phyloP scores from a whole-genome alignment of 805 yeast species.

The Metschnikowia kofuensis region DNA sequence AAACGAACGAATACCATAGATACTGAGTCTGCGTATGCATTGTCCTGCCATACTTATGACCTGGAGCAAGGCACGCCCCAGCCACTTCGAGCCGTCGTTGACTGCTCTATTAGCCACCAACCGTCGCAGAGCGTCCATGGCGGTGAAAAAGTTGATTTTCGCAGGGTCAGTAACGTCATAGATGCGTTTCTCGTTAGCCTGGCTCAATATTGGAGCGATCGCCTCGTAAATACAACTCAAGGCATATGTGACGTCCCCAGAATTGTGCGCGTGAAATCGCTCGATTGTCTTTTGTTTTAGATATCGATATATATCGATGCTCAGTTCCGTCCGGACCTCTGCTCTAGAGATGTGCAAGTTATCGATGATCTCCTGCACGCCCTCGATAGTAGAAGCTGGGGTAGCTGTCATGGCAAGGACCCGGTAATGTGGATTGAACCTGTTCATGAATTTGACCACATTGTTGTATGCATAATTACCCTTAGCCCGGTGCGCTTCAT shows the following conservation, averaged over 20 bases:
- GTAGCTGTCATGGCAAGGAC: conserved; percentile 92
- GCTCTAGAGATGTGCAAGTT: conserved; percentile 71
- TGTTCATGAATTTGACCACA: conserved; percentile 60
- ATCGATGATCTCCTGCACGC: conserved; percentile 80
- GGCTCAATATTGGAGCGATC: conserved; percentile 58
- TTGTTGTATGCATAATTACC: conserved; percentile 88
- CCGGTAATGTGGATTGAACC: conserved; percentile 66
- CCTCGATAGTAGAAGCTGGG: conserved; percentile 84
- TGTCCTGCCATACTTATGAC: conserved; percentile 71
- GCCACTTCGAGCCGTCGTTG: conserved; percentile 74
- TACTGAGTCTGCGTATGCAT: conserved; percentile 61
- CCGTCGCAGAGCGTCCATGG: conserved; percentile 65
- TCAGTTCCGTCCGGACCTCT: conserved; percentile 83
- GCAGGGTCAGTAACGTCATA: conserved; percentile 66
- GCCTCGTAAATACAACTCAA: conserved; percentile 59
- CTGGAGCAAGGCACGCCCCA: conserved; percentile 58
- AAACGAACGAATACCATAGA: conserved; percentile 82
- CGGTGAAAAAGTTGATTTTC: conserved; percentile 64
- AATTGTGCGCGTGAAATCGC: conserved; percentile 52
- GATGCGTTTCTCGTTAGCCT: conserved; percentile 61
- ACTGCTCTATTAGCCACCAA: conserved; percentile 50
- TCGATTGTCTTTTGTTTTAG: conserved; percentile 67
- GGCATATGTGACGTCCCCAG: conserved; percentile 54
- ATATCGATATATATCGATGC: conserved; percentile 75
- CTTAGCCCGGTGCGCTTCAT: conserved; percentile 93